A percentile compares a stretch with the other conserved stretches of the same genome.
Evolutionary conservation across 1,139 yeast genomes (phyloP).

Genomic region (Taphrina wiesneri): DNA sequence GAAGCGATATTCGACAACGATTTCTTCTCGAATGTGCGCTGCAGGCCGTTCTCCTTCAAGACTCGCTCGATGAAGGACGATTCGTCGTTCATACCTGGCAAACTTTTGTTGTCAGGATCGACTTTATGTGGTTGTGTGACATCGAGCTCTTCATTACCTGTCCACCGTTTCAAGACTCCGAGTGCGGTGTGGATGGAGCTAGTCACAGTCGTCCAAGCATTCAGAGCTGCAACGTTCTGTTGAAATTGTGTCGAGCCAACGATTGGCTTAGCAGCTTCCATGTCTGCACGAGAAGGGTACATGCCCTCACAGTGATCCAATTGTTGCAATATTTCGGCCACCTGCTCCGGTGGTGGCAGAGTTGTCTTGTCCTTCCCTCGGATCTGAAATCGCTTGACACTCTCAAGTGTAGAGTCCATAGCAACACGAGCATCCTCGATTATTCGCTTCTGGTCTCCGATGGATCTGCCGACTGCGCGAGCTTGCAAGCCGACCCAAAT

Average conservation of each 20-base stretch:
- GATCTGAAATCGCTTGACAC: constrained; percentile 64
- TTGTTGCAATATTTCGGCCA: constrained; percentile 58
- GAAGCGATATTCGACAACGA: constrained; percentile 64
- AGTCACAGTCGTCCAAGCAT: constrained; percentile 80
- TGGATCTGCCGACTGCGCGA: constrained; percentile 74
- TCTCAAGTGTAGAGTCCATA: constrained; percentile 74
- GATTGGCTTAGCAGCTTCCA: constrained; percentile 75
- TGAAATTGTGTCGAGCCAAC: constrained; percentile 67
- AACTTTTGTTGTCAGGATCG: constrained; percentile 18
- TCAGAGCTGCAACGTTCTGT: constrained; percentile 69
- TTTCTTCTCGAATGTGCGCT: constrained; percentile 59
- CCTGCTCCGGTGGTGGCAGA: constrained; percentile 50
- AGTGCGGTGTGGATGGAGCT: constrained; percentile 66
- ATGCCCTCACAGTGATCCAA: constrained; percentile 70
- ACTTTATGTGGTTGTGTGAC: constrained; percentile 48
- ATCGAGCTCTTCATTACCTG: constrained; percentile 79
- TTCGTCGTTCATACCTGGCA: constrained; percentile 36
- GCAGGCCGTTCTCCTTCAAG: constrained; percentile 81
- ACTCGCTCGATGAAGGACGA: constrained; percentile 74
- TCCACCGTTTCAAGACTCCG: constrained; percentile 62
- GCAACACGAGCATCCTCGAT: constrained; percentile 71
- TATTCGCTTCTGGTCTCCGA: constrained; percentile 73
- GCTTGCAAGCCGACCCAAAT: constrained; percentile 82
- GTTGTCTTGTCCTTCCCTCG: constrained; percentile 46
- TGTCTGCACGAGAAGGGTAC: constrained; percentile 78